Conservation (phyloP, 352 stramenopile species). For the Blastocystis sp. region DNA sequence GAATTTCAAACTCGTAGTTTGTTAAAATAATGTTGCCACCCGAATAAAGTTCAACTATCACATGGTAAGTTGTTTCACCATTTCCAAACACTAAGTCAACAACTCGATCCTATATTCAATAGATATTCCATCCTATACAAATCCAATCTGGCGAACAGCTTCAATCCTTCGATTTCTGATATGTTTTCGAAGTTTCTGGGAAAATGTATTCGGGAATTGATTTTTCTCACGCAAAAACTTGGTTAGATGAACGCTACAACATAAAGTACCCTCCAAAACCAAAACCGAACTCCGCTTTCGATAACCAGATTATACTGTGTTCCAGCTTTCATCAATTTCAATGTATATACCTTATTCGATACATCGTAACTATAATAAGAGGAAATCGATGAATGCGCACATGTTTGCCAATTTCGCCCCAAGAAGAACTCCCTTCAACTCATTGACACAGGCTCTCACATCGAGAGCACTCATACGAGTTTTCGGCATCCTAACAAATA, state of each 20-base stretch:
- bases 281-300: slow-evolving; percentile 26
- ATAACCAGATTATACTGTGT: slow-evolving; percentile 38
- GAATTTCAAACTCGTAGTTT: slow-evolving; percentile 75
- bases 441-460: slow-evolving; percentile 45
- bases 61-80: slow-evolving; percentile 74
- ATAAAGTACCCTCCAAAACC: background rate
- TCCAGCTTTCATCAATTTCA: slow-evolving; percentile 1
- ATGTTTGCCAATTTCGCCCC: slow-evolving; percentile 44
- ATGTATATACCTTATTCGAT: slow-evolving; percentile 41
- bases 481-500: slow-evolving; percentile 37
- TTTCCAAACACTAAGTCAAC: slow-evolving; percentile 78
- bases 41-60: slow-evolving; percentile 81
- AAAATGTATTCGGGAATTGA: slow-evolving; percentile 75
- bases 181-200: slow-evolving; percentile 81
- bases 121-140: background rate
- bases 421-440: slow-evolving; percentile 29
- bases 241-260: slow-evolving; percentile 20
- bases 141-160: slow-evolving; percentile 69
- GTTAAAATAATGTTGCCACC: slow-evolving; percentile 81
- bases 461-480: slow-evolving; percentile 63
- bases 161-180: slow-evolving; percentile 76
- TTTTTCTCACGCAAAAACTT: slow-evolving; percentile 65
- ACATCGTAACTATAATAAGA: slow-evolving; percentile 46
- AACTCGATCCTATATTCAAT: slow-evolving; percentile 73
- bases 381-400: background rate